Percentiles rank a stretch among this genome's conserved stretches.
phyloP scores from a whole-genome alignment of 306 rosid species.

The Begonia peltatifolia region DNA sequence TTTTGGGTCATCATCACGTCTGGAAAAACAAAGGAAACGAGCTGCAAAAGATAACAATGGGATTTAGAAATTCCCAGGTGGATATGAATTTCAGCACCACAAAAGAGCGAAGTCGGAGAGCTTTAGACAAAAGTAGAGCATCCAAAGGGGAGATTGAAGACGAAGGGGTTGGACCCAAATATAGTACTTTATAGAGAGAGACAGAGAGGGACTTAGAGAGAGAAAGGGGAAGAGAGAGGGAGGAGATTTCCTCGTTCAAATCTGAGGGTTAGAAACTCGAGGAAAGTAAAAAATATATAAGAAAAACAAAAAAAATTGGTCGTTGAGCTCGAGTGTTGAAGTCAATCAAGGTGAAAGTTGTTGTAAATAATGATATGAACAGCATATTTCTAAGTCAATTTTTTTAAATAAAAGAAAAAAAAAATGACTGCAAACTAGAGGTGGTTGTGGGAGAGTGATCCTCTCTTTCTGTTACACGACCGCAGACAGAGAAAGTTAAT shows the following conservation, averaged over 20 bases:
- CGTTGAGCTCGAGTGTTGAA: too few species aligned
- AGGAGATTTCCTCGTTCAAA: slow-evolving; percentile 2
- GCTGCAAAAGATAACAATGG: background rate
- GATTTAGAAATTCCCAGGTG: background rate
- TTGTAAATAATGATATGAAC: too few species aligned
- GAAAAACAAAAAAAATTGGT: background rate
- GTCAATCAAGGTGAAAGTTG: too few species aligned
- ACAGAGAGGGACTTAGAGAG: background rate
- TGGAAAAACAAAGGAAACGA: background rate
- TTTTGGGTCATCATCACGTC: slow-evolving; percentile 29
- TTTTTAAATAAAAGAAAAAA: too few species aligned
- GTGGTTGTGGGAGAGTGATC: slow-evolving; percentile 1
- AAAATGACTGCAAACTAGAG: background rate
- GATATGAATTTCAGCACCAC: background rate
- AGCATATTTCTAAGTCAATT: too few species aligned
- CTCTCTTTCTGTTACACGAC: slow-evolving; percentile 5
- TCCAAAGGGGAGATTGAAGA: slow-evolving; percentile 1
- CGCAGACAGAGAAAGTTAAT: background rate
- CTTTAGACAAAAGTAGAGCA: slow-evolving; percentile 8
- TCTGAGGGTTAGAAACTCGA: slow-evolving; percentile 6
- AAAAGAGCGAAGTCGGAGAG: slow-evolving; percentile 14
- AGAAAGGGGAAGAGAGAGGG: slow-evolving; percentile 5
- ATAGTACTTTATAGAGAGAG: background rate
- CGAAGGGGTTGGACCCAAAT: background rate
- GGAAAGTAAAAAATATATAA: background rate